Evolutionary conservation across 352 stramenopile genomes (phyloP), one percentile per base, ranked within the genome.

Genomic region (Globisporangium lucens): DNA sequence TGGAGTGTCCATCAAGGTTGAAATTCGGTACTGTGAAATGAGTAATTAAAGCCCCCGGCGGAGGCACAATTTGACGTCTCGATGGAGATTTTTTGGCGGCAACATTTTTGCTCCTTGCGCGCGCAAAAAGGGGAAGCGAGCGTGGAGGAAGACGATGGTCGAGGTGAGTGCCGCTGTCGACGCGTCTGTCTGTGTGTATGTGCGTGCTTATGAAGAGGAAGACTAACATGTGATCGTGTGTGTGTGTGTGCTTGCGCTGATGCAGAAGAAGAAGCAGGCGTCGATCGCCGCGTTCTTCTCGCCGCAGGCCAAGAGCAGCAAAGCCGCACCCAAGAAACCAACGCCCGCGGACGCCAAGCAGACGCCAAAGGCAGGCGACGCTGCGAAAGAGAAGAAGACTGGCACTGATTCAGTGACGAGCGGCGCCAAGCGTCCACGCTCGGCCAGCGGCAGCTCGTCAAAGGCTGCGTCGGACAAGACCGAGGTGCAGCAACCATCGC

Each of bases 201-300:
- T 22, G 10, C 35, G 2, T 60, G 61, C 9, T 10, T 17, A 36
- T 30, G 29, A 59, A 22, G 17, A 49, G 41, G 15, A 22, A 49
- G 20, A 4, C 55, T 60, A 43, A 60, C 22, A 13, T 55, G 47
- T 56, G 24, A 15, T 36, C 33, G 7, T 53, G 29, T 65, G 47
- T 20, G 10, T 27, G 8, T 55, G 35, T 33, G 17, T 38, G 29
- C 30, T 41, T n/a, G 9, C 30, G 30, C n/a, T 13, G 20, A 22
- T 49, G 61, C 61, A 83, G 73, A 73, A 81, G 67, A 88, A 86
- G 66, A 93, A 95, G 64, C 85, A 95, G 71, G 81, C 78, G 41
- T 87, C 83, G 12, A 90, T 95, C 70, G 78, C 80, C 49, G 70
- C 83, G 63, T 95, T 94, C 68, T 95, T 95, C 70, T 91, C 87